Percentiles rank a stretch among this genome's conserved stretches.
Conservation (phyloP, 495 filamentous ascomycete species). For the Aspergillus biplanus region DNA sequence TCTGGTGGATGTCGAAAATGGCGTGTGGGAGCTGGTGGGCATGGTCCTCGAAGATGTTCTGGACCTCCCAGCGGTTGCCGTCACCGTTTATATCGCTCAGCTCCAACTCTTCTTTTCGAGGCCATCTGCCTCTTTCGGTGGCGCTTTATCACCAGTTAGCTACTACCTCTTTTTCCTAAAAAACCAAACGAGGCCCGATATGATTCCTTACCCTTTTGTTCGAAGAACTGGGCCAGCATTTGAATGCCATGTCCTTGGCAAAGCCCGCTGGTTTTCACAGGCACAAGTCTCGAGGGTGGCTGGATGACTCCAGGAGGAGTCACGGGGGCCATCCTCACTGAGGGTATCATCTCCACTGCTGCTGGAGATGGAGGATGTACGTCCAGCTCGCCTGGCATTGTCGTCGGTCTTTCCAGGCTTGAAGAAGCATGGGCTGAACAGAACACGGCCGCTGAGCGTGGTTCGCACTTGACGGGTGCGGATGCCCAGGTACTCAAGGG, state of each 20-base stretch:
- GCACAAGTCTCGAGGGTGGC: neutral
- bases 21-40: neutral
- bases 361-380: neutral
- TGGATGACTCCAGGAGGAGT: neutral
- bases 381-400: neutral
- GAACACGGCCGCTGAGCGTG: neutral
- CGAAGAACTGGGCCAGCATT: neutral
- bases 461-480: neutral
- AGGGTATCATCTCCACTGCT: neutral
- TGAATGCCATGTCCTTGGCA: neutral
- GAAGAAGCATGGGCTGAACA: constrained; percentile 2
- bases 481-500: neutral
- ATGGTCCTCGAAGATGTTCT: constrained; percentile 13
- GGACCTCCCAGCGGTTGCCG: constrained; percentile 5
- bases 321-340: neutral
- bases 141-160: neutral
- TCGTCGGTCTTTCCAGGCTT: neutral
- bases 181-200: neutral
- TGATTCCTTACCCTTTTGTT: constrained; percentile 5
- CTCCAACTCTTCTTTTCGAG: neutral
- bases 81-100: neutral
- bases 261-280: neutral
- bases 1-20: constrained; percentile 4
- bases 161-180: neutral
- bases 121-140: constrained; percentile 8